A percentile compares a stretch with the other conserved stretches of the same genome.
These are phyloP conservation scores for Crithidia bombi DNA, from an alignment of 208 protist genomes.

Conservation along the genomic window DNA sequence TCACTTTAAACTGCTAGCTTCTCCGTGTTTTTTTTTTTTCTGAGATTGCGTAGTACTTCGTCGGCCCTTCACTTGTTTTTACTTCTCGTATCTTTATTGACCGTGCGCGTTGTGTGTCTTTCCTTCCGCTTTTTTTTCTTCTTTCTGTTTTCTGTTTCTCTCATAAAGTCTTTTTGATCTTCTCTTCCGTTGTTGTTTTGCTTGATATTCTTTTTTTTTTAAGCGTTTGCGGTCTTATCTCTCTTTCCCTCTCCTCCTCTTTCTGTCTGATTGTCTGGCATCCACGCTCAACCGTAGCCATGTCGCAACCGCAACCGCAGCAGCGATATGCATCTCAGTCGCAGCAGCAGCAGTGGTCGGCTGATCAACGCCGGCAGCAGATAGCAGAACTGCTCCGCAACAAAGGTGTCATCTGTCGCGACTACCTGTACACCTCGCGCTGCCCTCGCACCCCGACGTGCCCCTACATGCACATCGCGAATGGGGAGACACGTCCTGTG, in stretches of 20 bases:
- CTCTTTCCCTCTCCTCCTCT: background rate
- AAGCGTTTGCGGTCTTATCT: background rate
- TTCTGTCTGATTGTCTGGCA: background rate
- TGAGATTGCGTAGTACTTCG: too few species aligned
- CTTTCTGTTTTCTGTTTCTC: background rate
- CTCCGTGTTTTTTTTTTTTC: too few species aligned
- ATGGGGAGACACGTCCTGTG: conserved; percentile 63
- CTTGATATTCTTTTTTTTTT: conserved; percentile 17
- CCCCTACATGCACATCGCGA: conserved; percentile 78
- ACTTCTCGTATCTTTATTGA: too few species aligned
- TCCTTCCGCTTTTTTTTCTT: background rate
- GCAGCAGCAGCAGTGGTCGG: conserved; percentile 26
- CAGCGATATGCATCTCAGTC: too few species aligned
- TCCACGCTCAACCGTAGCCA: background rate
- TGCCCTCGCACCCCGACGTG: conserved; percentile 54
- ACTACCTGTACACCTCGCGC: conserved; percentile 44
- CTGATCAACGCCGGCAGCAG: conserved; percentile 46
- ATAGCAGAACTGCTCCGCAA: conserved; percentile 71
- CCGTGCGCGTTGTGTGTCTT: too few species aligned
- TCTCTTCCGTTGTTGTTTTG: background rate
- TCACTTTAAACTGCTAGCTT: too few species aligned
- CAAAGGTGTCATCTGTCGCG: conserved; percentile 72
- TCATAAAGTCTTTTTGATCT: background rate
- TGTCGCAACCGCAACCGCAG: background rate
- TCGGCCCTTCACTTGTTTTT: background rate